Conservation (phyloP, 768 basidiomycete genomes). For the Panaeolus cyanescens region DNA sequence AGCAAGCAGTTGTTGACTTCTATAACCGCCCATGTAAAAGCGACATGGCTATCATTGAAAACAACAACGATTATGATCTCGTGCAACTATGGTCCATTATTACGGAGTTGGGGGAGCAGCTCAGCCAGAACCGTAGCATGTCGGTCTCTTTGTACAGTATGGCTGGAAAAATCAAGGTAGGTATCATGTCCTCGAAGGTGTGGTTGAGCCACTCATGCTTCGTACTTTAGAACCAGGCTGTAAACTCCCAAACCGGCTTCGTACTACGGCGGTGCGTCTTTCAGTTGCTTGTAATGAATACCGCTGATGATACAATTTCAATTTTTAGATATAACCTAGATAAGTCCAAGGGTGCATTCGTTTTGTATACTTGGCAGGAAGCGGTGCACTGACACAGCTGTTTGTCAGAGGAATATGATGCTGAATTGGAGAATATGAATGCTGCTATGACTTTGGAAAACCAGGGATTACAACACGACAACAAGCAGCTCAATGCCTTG, state of each 20-base stretch:
- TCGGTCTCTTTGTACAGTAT: constrained; percentile 74
- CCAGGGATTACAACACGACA: constrained; percentile 84
- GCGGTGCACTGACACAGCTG: neutral
- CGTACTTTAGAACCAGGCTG: constrained; percentile 69
- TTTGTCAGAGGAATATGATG: constrained; percentile 79
- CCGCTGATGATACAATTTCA: constrained; percentile 2
- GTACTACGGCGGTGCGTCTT: constrained; percentile 73
- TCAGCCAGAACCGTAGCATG: constrained; percentile 74
- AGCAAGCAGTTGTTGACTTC: neutral
- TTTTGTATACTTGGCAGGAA: constrained; percentile 1
- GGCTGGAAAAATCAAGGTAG: constrained; percentile 79
- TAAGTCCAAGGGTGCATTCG: constrained; percentile 69
- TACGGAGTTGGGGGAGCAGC: constrained; percentile 80
- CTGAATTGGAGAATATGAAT: constrained; percentile 90
- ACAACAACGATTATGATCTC: constrained; percentile 59
- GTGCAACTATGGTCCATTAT: constrained; percentile 67
- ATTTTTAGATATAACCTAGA: constrained; percentile 80
- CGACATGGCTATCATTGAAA: constrained; percentile 32
- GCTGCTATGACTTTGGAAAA: constrained; percentile 79
- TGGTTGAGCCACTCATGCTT: neutral
- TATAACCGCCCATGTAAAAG: constrained; percentile 5
- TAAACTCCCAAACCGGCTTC: constrained; percentile 91
- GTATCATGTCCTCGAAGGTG: constrained; percentile 14
- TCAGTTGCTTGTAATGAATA: neutral
- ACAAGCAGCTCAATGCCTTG: constrained; percentile 88